Base-by-base conservation (phyloP, 257 asterid species). In the Jaltomata sinuosa region DNA sequence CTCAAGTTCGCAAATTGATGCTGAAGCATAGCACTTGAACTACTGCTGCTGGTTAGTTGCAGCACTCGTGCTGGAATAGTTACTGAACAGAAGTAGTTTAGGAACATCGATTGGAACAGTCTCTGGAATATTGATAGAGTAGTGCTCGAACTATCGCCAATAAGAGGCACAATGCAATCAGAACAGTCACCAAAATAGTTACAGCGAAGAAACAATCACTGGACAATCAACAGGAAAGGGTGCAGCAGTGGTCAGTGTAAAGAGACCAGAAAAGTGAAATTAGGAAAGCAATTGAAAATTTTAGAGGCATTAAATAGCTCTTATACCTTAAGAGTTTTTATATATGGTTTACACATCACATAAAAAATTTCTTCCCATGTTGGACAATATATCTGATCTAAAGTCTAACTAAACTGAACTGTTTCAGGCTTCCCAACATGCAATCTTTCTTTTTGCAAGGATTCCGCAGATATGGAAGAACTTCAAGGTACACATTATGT, bases 391-490 rank as follows among this genome's bases (percentile, higher is more conserved):
- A 61, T 77, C 25, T 69, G 49, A 81, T 65, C 86, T 29, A 82
- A 50, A 15, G 67, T 64, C 54, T 82, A 53, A 55, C 34, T 21
- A 65, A 68, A 77, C 31, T 65, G 61, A 79, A 67, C 84, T 85
- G n/a, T 55, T 57, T 88, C 97, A 96, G 99, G 98, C 97, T 68
- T 93, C 94, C 59, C 99, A 96, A 68, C 98, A 96, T 90, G 99
- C 98, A 80, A 91, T 96, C 47, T 96, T 96, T 89, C 91, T 96
- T 93, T 90, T 84, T 77, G 99, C 99, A 67, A 91, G 98, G 89
- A 86, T 96, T 84, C 99, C 99, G 67, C 99, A 96, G 89, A 96
- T 96, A 79, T 88, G 92, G 92, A 85, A 91, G 85, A 96, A 96
- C 89, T 92, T 90, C 84, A 94, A 96, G 93, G 99, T 94, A 85